Evolutionary conservation across 2,329 filamentous ascomycete species (phyloP), one percentile per base, ranked within the genome.

Genomic region (Podosphaera xanthii): DNA sequence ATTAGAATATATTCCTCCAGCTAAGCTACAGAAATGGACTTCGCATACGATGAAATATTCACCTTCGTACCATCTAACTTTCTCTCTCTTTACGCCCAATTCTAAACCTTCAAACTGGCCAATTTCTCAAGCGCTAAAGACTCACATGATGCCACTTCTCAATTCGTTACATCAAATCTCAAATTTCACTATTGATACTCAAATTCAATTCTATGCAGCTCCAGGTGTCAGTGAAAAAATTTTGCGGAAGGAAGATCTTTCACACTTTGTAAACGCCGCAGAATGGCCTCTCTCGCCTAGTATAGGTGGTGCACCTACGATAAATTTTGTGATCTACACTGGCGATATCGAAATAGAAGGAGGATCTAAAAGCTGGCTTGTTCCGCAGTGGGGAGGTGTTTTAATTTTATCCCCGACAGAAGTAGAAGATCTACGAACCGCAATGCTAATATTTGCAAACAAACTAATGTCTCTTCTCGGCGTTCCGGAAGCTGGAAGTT

Each of bases 271-370:
- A 71, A 98, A 98, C 67, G 90, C 91, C 2, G 92, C 92, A 1
- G 92, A 98, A 72, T 98, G 92, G 92, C 92, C 92, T 0, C 73
- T 98, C 2, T 94, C 86, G 62, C 91, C 91, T 0, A 95, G 88
- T 60, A 97, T 98, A 64, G 92, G 90, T 49, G 82, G 81, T 22
- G 91, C 91, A 0, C 92, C 92, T 0, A 98, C 92, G 0, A 83
- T 98, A 67, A 97, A 98, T 71, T 97, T 98, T 69, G 83, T 97
- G 60, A 77, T 97, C 35, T 98, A 92, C 67, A 82, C 94, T 6
- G 82, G 87, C 60, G 80, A 85, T 60, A 74, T 67, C 58, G 71
- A 73, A 52, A 70, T 73, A 2, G 71, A 73, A 59, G 72, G 73
- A 4, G 68, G 67, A 36, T 77, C 80, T 0, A 80, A 79, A 66